Base-by-base conservation (phyloP, 192 early-diverging fungal genomes). In the Pilobolus umbonatus region DNA sequence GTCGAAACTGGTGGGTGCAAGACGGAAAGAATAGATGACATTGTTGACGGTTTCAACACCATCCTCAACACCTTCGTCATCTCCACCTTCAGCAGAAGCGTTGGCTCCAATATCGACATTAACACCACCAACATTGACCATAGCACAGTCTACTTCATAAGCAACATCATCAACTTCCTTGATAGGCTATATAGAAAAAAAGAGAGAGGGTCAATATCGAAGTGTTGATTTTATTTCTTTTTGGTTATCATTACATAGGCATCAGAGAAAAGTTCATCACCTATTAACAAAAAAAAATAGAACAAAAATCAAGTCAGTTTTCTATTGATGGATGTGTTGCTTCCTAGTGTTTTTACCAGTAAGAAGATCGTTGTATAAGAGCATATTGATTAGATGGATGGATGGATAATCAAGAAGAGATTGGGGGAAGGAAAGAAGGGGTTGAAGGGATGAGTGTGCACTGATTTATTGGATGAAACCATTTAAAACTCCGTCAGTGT, bases 41-140 rank as follows among this genome's bases (percentile, higher is more conserved):
- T 96, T 88, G 88, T 90, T 96, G 72, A 92, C 90, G 34, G 75
- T 72, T 57, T 74, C 5, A 19, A 60, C 62, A 48, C 69, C 67
- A 44, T 85, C 84, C 54, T 93, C 90, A 40, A 85, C 63, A 0
- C 40, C 64, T 46, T 88, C 91, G 4, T 79, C 88, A 30, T 40
- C 81, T 26, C 54, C 82, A 50, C 75, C 89, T 78, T 93, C 92
- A 55, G 92, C 91, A 31, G 94, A 94, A 55, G 91, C 78, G 80
- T 94, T 94, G 73, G 88, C 94, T 75, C 92, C 92, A 58, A 89
- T 94, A 70, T 96, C 86, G 48, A 96, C 77, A 34, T 93, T 82
- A 62, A 75, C 88, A 5, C 69, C 76, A 51, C 73, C 77, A 59
- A 90, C 51, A 25, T 67, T 75, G 64, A 88, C 79, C 77, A 88